Evolutionary conservation across 768 basidiomycete species (phyloP), one percentile per base, ranked within the genome.

Genomic region (Cystobasidium tubakii): DNA sequence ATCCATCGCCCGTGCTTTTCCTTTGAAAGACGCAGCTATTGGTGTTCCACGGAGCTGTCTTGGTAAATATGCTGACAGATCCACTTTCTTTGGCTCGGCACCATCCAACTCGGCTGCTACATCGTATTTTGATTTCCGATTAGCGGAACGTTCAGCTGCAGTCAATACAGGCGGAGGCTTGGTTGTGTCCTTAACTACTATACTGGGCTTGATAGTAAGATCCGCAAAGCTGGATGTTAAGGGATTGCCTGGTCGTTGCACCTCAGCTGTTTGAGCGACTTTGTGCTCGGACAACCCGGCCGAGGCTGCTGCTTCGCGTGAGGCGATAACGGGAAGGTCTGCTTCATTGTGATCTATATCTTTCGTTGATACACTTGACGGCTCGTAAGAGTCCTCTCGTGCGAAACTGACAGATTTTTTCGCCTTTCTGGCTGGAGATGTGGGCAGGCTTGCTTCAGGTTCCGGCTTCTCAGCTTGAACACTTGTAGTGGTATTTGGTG

Each of bases 31-130:
- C 1, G n/a, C 34, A 29, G 66, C n/a, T 25, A 50, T 60, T 7
- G 69, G 21, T n/a, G 36, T 44, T 3, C 27, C 55, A 23, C 69
- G 27, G 3, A 71, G 27, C 2, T 27, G 33, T 60, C 43, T 71
- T 13, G 69, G 69, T 23, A 71, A 53, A 62, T 71, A 71, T 21
- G 69, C 69, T 33, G 69, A 71, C 25, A 71, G 25, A 25, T 71
- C 54, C 21, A 71, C 69, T 31, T 55, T 62, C 33, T 42, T 55
- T 7, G 66, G 39, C 23, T 33, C 69, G 9, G 54, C 55, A 39
- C 69, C 69, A 71, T 71, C 69, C 27, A 57, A 71, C 13, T 53
- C 34, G 15, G 33, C 55, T 55, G 55, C 55, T n/a, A 55, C 54
- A 21, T 33, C 66, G 17, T 31, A 50, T 36, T 23, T 43, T 10